Base-by-base conservation (phyloP, 1,284 basidiomycete genomes). In the Leccinum pachyderme region DNA sequence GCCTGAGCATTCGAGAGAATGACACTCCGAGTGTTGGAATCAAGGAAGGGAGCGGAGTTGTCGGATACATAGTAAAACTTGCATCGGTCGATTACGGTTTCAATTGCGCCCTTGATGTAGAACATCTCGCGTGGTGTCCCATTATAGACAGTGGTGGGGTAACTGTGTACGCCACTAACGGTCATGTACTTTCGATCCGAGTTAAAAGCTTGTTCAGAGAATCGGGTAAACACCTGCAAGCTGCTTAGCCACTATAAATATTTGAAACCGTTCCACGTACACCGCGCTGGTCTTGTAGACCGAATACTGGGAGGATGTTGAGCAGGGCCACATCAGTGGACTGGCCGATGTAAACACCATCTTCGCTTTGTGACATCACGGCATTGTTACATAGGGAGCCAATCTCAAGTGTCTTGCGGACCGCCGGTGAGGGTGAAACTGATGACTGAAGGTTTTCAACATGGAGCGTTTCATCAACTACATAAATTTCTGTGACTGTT, bases 121-220 rank as follows among this genome's bases (percentile, higher is more conserved):
- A 89, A 89, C 70, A 88, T 83, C 64, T 96, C 93, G 5, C 80
- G 78, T 8, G 77, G 68, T 15, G 71, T 69, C 27, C 72, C 73
- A 57, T 70, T 80, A 68, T 65, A 77, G 32, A 61, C 63, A 44
- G 49, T 69, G 12, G 71, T 61, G 39, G 67, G 55, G 44, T 65
- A 39, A 61, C 66, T 62, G 70, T 87, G 82, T 9, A 78, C 67
- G 12, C 95, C 95, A 47, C 85, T 88, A 56, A 98, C 86, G 5
- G 88, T 87, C 91, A 98, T 98, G 67, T 82, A 93, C 73, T 98
- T 98, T 58, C 83, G 81, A 64, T 98, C 95, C 2, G 95, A 98
- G 68, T 82, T 91, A 80, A 99, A 99, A 0, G 95, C 87, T 37
- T 86, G 80, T 70, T 98, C 96, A 15, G 80, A 81, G 28, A 82